Conservation (phyloP, 495 filamentous ascomycete species). For the Lepraria neglecta region DNA sequence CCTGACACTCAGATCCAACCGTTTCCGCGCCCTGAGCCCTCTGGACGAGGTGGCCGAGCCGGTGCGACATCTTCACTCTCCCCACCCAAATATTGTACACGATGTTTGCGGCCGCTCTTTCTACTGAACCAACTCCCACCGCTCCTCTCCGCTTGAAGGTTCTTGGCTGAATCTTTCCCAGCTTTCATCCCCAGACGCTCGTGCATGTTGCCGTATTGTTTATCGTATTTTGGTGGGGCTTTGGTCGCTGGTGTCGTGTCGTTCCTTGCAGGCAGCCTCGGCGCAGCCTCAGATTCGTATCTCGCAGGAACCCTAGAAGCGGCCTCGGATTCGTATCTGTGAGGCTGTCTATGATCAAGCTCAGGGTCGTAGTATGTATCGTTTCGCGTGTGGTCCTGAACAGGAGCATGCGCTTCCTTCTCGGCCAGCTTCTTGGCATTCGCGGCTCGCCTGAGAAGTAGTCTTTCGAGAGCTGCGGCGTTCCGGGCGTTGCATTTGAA, state of each 20-base stretch:
- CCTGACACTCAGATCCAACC: neutral
- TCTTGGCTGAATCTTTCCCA: neutral
- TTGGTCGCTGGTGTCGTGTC: neutral
- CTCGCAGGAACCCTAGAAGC: too few relatives aligned
- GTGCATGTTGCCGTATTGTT: neutral
- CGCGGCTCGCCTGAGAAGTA: conserved; percentile 54
- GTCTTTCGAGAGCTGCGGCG: conserved; percentile 64
- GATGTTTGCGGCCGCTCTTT: neutral
- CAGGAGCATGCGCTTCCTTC: conserved; percentile 13
- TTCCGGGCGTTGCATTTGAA: conserved; percentile 71
- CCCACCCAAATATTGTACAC: neutral
- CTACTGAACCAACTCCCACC: conserved; percentile 4
- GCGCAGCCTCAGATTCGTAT: neutral
- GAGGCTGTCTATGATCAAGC: neutral
- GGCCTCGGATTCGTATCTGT: neutral
- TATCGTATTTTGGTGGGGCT: neutral
- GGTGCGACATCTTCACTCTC: conserved; percentile 3
- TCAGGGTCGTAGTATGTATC: neutral
- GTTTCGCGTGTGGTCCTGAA: neutral
- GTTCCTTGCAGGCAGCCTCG: too few relatives aligned
- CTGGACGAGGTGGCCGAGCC: conserved; percentile 2
- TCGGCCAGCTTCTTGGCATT: conserved; percentile 39
- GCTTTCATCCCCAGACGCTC: neutral
- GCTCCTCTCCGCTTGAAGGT: neutral
- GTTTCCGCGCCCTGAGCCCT: neutral